A percentile compares a stretch with the other conserved stretches of the same genome.
These are phyloP conservation scores for Trematosphaeria pertusa DNA, from an alignment of 2,329 filamentous ascomycete genomes.

Conservation along the genomic window DNA sequence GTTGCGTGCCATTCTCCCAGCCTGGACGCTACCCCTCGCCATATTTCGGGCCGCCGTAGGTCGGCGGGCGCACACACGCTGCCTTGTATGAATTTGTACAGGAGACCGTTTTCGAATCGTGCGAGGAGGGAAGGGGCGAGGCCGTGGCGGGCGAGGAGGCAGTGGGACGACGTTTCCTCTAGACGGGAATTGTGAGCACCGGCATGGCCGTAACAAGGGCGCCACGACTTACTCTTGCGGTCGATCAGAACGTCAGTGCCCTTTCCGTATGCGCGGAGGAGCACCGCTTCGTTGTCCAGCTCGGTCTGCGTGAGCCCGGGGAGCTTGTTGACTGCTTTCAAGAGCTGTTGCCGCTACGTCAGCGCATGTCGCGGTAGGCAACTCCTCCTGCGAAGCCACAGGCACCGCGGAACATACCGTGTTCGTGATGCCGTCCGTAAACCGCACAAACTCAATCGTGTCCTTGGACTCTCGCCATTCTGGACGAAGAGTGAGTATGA, in stretches of 20 bases:
- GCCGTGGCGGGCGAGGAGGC: conserved; percentile 80
- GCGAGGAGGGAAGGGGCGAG: conserved; percentile 88
- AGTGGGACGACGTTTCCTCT: conserved; percentile 75
- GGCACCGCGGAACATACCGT: conserved; percentile 72
- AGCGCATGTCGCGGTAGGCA: conserved; percentile 13
- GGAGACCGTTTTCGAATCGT: conserved; percentile 92
- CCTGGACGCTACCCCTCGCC: conserved; percentile 80
- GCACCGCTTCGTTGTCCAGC: conserved; percentile 82
- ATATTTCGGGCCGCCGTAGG: conserved; percentile 76
- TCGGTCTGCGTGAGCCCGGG: conserved; percentile 76
- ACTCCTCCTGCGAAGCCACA: too few species aligned
- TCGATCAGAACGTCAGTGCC: conserved; percentile 96
- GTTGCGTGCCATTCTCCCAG: conserved; percentile 92
- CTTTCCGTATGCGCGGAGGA: conserved; percentile 92
- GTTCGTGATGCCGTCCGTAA: conserved; percentile 98
- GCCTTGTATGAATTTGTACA: conserved; percentile 90
- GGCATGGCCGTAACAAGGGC: conserved; percentile 6
- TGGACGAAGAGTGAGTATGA: conserved; percentile 81
- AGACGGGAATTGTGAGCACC: conserved; percentile 20
- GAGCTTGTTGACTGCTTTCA: conserved; percentile 76
- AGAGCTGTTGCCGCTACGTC: conserved; percentile 52
- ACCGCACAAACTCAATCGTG: conserved; percentile 83
- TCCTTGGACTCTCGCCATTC: conserved; percentile 80
- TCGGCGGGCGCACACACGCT: conserved; percentile 81
- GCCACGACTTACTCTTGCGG: conserved; percentile 73